These are phyloP conservation scores for Stephania cephalantha DNA, from an alignment of 164 flowering plant genomes.

Conservation along the genomic window DNA sequence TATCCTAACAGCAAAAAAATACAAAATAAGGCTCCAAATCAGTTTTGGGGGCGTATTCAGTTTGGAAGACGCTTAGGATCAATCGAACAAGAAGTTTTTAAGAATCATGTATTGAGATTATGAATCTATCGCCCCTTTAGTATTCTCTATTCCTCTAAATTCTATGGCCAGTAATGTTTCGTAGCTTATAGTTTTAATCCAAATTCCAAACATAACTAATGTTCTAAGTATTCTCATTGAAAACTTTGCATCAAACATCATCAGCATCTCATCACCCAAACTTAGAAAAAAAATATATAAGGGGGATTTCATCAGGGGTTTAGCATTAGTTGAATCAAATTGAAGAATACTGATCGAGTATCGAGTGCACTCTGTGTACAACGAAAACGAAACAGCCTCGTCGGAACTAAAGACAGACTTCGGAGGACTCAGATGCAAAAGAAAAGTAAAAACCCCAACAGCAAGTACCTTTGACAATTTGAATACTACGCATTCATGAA, in stretches of 20 bases:
- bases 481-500: not conserved
- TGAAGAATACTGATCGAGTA: too few species aligned
- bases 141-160: not conserved
- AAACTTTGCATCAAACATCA: not conserved
- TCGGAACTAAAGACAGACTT: too few species aligned
- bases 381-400: too few species aligned
- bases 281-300: too few species aligned
- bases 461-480: not conserved
- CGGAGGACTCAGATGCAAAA: too few species aligned
- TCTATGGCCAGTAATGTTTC: not conserved
- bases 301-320: too few species aligned
- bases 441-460: too few species aligned
- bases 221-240: not conserved
- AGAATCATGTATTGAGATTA: not conserved
- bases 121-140: not conserved
- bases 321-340: too few species aligned
- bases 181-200: not conserved
- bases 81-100: too few species aligned
- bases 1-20: not conserved
- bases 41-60: not conserved
- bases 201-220: not conserved
- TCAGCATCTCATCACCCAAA: too few species aligned
- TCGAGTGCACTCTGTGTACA: too few species aligned
- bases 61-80: not conserved
- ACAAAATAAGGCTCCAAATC: not conserved